Conservation (phyloP, 2,329 filamentous ascomycete genomes). For the Aspergillus nomiae region DNA sequence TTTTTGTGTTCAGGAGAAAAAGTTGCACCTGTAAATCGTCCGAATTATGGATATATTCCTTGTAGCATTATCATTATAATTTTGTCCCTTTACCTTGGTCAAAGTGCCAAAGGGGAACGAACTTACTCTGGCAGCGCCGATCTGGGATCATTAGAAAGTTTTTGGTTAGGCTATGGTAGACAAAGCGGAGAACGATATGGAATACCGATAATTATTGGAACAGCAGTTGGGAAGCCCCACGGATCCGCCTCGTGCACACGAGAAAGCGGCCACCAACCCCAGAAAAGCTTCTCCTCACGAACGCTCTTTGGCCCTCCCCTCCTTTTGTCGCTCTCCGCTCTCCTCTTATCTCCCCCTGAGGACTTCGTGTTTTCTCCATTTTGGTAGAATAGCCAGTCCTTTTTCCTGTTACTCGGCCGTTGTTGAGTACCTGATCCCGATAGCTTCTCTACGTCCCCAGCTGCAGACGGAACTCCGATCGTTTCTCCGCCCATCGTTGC, state of each 20-base stretch:
- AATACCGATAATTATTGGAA: conserved; percentile 2
- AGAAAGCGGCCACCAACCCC: conserved; percentile 9
- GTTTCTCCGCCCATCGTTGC: neutral
- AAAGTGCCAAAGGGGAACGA: neutral
- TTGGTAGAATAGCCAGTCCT: neutral
- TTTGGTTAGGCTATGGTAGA: neutral
- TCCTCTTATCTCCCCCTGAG: neutral
- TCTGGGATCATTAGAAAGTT: neutral
- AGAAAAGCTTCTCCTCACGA: conserved; percentile 11
- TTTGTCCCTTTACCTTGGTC: neutral
- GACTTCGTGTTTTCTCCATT: neutral
- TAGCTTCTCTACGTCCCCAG: neutral
- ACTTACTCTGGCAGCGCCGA: neutral
- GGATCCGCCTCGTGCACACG: conserved; percentile 6
- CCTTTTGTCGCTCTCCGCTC: conserved; percentile 1
- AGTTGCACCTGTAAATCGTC: neutral
- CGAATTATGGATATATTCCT: neutral
- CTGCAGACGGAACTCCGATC: neutral
- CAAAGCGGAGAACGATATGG: neutral
- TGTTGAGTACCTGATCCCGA: neutral
- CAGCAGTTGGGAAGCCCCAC: neutral
- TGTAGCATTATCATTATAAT: neutral
- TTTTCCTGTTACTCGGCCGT: too few relatives aligned
- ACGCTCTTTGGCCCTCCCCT: conserved; percentile 2
- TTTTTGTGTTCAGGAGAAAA: neutral